Percentiles rank a stretch among this genome's conserved stretches.
Conservation (phyloP, 192 early-diverging fungal species). For the Dissophora globulifera region DNA sequence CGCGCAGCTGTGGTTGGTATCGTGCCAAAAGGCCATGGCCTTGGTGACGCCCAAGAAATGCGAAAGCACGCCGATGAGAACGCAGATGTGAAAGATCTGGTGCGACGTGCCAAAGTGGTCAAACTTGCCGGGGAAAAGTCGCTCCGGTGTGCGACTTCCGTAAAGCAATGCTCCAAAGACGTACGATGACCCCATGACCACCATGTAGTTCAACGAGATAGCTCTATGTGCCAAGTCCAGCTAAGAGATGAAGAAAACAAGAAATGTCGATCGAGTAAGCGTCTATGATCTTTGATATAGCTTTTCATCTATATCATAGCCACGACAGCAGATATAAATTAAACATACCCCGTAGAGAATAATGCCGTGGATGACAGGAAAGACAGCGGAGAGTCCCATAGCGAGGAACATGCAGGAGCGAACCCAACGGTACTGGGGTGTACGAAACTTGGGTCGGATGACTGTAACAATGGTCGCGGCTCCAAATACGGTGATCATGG, state of each 20-base stretch:
- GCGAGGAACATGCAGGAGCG: constrained; percentile 83
- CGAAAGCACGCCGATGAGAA: constrained; percentile 74
- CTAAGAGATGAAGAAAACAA: constrained; percentile 16
- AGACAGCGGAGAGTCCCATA: constrained; percentile 78
- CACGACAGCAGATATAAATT: too few species aligned
- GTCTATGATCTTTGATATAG: too few species aligned
- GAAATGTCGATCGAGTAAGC: not conserved
- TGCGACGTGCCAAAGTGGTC: constrained; percentile 85
- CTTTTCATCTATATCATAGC: too few species aligned
- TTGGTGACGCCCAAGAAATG: constrained; percentile 78
- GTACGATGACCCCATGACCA: constrained; percentile 82
- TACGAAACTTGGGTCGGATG: constrained; percentile 72
- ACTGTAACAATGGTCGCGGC: constrained; percentile 67
- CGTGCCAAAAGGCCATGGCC: constrained; percentile 67
- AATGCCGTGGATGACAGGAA: constrained; percentile 77
- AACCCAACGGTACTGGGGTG: constrained; percentile 80
- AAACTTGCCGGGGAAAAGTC: constrained; percentile 85
- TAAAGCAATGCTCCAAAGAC: constrained; percentile 88
- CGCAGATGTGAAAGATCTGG: constrained; percentile 92
- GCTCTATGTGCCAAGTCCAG: constrained; percentile 54
- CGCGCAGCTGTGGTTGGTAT: constrained; percentile 46
- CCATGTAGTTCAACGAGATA: constrained; percentile 71
- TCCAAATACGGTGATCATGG: constrained; percentile 72
- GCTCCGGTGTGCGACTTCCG: constrained; percentile 85
- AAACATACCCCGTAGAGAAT: constrained; percentile 73